Conservation (phyloP, 2,329 filamentous ascomycete genomes). For the Thielaviopsis musarum region DNA sequence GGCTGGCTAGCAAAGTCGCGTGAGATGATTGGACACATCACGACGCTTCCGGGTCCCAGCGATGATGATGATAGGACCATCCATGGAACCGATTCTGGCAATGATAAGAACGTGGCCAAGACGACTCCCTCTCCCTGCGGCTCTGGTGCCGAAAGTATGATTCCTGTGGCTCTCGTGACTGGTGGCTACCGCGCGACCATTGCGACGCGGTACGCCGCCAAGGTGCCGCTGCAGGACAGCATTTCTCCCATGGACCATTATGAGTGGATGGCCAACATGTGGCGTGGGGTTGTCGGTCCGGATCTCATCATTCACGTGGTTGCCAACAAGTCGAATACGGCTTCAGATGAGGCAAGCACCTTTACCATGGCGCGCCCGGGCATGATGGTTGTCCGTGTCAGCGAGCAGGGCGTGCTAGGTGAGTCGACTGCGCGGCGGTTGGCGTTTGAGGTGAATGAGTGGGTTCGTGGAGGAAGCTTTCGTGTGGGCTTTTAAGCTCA, state of each 20-base stretch:
- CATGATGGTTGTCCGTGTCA: constrained; percentile 37
- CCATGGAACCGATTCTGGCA: background rate
- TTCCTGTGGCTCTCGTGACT: constrained; percentile 50
- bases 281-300: constrained; percentile 69
- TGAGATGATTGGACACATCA: background rate
- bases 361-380: background rate
- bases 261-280: constrained; percentile 92
- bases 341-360: background rate
- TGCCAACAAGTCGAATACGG: background rate
- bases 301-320: constrained; percentile 61
- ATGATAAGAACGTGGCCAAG: background rate
- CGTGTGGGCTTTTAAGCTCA: constrained; percentile 16
- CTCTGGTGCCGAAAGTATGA: background rate
- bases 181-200: constrained; percentile 66
- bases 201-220: constrained; percentile 57
- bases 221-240: constrained; percentile 56
- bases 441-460: constrained; percentile 79
- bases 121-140: background rate
- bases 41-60: background rate
- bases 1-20: background rate
- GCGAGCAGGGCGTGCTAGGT: constrained; percentile 31
- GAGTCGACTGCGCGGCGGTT: constrained; percentile 58
- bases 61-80: background rate
- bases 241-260: constrained; percentile 83
- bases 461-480: constrained; percentile 39